Evolutionary conservation across 768 basidiomycete species (phyloP), one percentile per base, ranked within the genome.

Genomic region (Infundibulicybe gibba): DNA sequence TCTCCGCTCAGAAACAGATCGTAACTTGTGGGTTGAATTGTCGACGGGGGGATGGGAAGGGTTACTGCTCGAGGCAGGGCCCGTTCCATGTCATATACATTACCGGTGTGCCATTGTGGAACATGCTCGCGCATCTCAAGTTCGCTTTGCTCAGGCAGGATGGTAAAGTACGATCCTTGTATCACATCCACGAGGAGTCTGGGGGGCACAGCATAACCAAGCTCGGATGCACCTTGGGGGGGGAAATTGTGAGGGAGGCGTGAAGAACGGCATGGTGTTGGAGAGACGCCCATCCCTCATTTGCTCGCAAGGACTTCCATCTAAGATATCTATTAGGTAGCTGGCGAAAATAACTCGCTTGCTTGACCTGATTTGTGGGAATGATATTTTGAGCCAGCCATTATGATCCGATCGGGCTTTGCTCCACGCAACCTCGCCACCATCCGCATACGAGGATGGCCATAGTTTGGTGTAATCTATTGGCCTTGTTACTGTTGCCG

Each of bases 251-350:
- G 4, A 94, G 48, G 9, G 74, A 77, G 0, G 86, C 78, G 32
- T 78, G 81, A 14, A 94, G 71, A 25, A 92, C 65, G 6, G 78
- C 74, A 55, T 91, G 82, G 55, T 91, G 87, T 62, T 95, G 92
- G 14, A 94, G 65, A 16, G 80, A 84, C 17, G 90, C 85, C 92
- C 92, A 94, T 11, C 92, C 92, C 63, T 91, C 87, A 2, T 85
- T 83, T 19, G 75, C 70, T 11, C 90, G 82, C 45, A 94, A 71
- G 42, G 75, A 70, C 25, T 75, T 62, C 92, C 90, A 93, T 38
- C 88, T 89, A 54, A 25, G 25, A 25, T 25, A 8, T 25, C 25
- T 25, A 8, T 25, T 8, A 25, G 25, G 25, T 4, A 25, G 25
- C 8, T 3, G 25, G 8, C 25, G 25, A 25, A 25, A 8, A 8